Percentiles rank a stretch among this genome's conserved stretches.
Evolutionary conservation across 495 filamentous ascomycete species (phyloP).

Genomic region (Xylaria flabelliformis): DNA sequence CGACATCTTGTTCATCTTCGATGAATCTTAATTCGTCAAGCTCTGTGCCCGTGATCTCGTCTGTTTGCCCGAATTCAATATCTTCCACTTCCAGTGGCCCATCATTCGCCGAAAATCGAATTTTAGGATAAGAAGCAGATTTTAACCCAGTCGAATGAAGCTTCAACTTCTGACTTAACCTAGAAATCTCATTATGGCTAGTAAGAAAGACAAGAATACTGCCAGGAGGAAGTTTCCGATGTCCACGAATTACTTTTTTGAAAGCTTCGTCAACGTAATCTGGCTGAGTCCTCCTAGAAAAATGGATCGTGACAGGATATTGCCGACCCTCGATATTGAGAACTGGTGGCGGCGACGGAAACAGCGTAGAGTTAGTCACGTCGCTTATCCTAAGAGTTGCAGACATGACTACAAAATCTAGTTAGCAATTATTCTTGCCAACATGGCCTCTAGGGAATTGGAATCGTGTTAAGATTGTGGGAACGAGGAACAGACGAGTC

Average conservation of each 20-base stretch:
- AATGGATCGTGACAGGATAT: slow-evolving; percentile 88
- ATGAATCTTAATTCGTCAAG: slow-evolving; percentile 39
- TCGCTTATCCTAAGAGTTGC: slow-evolving; percentile 91
- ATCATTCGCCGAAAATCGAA: slow-evolving; percentile 77
- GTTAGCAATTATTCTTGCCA: slow-evolving; percentile 6
- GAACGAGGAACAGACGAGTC: neutral
- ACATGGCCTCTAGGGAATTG: neutral
- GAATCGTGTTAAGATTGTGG: neutral
- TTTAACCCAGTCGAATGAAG: slow-evolving; percentile 66
- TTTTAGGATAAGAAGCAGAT: slow-evolving; percentile 62
- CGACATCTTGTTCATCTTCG: slow-evolving; percentile 58
- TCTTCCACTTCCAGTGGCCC: slow-evolving; percentile 86
- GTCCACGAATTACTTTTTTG: slow-evolving; percentile 85
- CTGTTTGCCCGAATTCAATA: slow-evolving; percentile 73
- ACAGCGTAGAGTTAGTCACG: slow-evolving; percentile 84
- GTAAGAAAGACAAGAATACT: slow-evolving; percentile 96
- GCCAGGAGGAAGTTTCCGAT: slow-evolving; percentile 88
- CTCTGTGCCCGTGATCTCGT: slow-evolving; percentile 55
- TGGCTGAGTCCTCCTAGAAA: slow-evolving; percentile 77
- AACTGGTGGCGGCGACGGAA: slow-evolving; percentile 79
- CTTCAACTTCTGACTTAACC: slow-evolving; percentile 77
- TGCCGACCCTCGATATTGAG: slow-evolving; percentile 94
- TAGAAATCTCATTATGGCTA: slow-evolving; percentile 87
- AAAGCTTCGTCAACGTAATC: slow-evolving; percentile 92
- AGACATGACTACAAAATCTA: slow-evolving; percentile 72